A percentile compares a stretch with the other conserved stretches of the same genome.
Conservation (phyloP, 106 monocot species). For the Posidonia australis region DNA sequence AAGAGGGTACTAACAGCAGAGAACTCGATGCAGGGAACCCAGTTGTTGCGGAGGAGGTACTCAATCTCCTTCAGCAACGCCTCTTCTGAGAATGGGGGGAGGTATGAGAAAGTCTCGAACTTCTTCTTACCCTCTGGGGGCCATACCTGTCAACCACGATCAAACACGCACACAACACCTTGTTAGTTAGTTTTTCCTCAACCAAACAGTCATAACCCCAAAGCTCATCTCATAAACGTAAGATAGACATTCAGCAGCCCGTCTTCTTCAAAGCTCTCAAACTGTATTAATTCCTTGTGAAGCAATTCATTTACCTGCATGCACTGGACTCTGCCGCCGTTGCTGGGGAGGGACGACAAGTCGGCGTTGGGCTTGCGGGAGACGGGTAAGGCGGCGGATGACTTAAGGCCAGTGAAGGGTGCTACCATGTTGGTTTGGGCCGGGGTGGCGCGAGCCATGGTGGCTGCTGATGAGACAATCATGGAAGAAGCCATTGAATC, state of each 20-base stretch:
- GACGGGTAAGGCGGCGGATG: slow-evolving; percentile 34
- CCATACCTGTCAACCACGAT: slow-evolving; percentile 14
- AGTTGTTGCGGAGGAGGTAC: slow-evolving; percentile 22
- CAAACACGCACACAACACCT: background rate
- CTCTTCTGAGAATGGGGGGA: slow-evolving; percentile 9
- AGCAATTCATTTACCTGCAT: slow-evolving; percentile 39
- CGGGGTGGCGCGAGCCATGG: slow-evolving; percentile 8
- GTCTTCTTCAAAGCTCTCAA: too few relatives aligned
- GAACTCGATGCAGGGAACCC: slow-evolving; percentile 29
- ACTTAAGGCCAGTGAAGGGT: slow-evolving; percentile 51
- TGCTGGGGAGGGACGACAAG: slow-evolving; percentile 44
- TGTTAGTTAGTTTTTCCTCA: too few relatives aligned
- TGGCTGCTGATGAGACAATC: slow-evolving; percentile 18
- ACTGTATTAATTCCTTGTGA: too few relatives aligned
- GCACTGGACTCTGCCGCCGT: slow-evolving; percentile 48
- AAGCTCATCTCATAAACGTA: too few relatives aligned
- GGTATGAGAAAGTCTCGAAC: slow-evolving; percentile 35
- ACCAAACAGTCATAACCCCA: too few relatives aligned
- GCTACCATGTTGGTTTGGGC: slow-evolving; percentile 35
- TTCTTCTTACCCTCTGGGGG: slow-evolving; percentile 17
- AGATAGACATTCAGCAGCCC: too few relatives aligned
- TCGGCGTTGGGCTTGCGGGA: slow-evolving; percentile 14
- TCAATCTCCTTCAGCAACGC: slow-evolving; percentile 20
- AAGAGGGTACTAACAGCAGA: background rate
- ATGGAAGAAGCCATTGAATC: slow-evolving; percentile 17